Evolutionary conservation across 495 filamentous ascomycete genomes (phyloP).

Genomic region (Penicillium bovifimosum): DNA sequence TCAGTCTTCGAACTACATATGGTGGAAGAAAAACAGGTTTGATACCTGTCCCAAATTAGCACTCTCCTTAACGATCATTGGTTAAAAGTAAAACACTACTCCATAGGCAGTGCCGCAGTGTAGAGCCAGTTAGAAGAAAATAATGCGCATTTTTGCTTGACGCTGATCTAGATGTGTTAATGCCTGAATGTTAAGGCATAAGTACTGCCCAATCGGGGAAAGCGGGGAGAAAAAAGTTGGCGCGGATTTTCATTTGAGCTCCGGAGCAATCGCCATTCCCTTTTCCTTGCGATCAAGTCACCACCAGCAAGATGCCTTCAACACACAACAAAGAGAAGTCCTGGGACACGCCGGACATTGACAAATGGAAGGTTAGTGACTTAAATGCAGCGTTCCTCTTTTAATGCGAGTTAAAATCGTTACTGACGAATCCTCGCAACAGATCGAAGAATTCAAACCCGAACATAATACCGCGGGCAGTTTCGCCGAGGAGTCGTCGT

Average conservation of each 20-base stretch:
- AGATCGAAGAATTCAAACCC: constrained; percentile 77
- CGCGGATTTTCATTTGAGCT: constrained; percentile 28
- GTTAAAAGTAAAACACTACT: background rate
- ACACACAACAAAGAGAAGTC: constrained; percentile 93
- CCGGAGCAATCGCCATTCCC: constrained; percentile 12
- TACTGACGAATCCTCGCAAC: background rate
- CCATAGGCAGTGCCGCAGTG: no score
- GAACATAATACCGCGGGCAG: constrained; percentile 80
- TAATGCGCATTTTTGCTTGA: background rate
- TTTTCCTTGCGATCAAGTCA: constrained; percentile 5
- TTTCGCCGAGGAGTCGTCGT: constrained; percentile 89
- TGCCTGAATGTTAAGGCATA: constrained; percentile 15
- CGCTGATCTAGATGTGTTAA: background rate
- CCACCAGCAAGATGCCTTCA: constrained; percentile 66
- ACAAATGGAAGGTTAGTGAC: constrained; percentile 80
- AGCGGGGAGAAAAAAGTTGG: constrained; percentile 38
- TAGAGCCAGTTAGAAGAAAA: background rate
- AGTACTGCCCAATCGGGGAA: constrained; percentile 26
- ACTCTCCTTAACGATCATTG: background rate
- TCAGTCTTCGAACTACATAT: background rate
- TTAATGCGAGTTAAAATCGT: background rate
- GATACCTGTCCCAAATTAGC: background rate
- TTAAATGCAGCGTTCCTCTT: background rate
- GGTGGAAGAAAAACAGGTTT: background rate
- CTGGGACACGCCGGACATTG: constrained; percentile 96